Evolutionary conservation across 768 basidiomycete genomes (phyloP), one percentile per base, ranked within the genome.

Genomic region (Boletales sp.): DNA sequence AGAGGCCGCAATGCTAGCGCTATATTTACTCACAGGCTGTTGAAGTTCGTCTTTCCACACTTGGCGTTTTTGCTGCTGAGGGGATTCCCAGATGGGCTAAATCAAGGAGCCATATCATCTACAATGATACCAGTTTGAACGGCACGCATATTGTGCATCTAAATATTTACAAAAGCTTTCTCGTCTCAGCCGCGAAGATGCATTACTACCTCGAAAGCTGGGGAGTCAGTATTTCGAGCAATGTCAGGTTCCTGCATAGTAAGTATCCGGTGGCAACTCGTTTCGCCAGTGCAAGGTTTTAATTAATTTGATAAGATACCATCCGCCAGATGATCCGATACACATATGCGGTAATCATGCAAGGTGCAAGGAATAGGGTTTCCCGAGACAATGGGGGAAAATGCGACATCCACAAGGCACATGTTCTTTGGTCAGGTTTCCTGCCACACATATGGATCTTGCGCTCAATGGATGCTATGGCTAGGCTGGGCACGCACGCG

Each of bases 81-180:
- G n/a, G 35, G 19, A 27, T 56, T 6, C 14, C 36, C 56, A 93
- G 89, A 54, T 66, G 86, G 52, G 82, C 86, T 21, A 89, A 84
- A 64, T 74, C 83, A 29, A 84, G 83, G 57, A 81, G 81, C 56
- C 91, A 94, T 57, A 75, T 85, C 36, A 84, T 95, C 52, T 97
- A 83, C 70, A 83, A 77, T 44, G 94, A 97, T 63, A 76, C 78
- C 5, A 61, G 65, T 13, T 73, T 95, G 53, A 97, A 94, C 65
- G 69, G 79, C 8, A 56, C 68, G 15, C 60, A 76, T 37, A 77
- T 76, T 2, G 81, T 92, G 10, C 81, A 88, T 65, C 65, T 82
- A 46, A 99, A 97, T 67, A 76, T 95, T 12, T 97, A 92, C 65
- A 88, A 92, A 63, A 89, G 85, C 60, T 87, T 94, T 62, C 67